These are phyloP conservation scores for Backusella tuberculispora DNA, from an alignment of 192 early-diverging fungal species.

Conservation along the genomic window DNA sequence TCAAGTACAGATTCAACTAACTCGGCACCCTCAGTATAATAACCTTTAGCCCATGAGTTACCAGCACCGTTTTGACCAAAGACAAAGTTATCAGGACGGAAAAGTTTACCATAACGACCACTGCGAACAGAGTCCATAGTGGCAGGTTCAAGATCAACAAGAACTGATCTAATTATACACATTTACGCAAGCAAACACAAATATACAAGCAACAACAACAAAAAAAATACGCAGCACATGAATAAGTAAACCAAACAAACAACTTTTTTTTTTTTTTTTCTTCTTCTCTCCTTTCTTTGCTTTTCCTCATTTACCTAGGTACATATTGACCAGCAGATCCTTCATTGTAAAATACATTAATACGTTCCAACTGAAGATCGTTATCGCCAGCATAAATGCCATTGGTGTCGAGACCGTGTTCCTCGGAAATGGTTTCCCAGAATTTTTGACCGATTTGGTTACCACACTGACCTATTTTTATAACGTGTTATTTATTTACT, in stretches of 20 bases:
- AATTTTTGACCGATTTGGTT: slow-evolving; percentile 79
- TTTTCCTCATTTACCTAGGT: slow-evolving; percentile 45
- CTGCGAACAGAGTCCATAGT: slow-evolving; percentile 67
- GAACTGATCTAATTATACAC: slow-evolving; percentile 50
- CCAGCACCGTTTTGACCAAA: slow-evolving; percentile 78
- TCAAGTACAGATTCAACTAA: slow-evolving; percentile 69
- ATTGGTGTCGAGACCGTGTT: slow-evolving; percentile 74
- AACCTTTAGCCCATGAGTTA: slow-evolving; percentile 94
- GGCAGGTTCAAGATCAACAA: slow-evolving; percentile 81
- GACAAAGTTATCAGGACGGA: slow-evolving; percentile 77
- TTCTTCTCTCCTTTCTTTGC: neutral
- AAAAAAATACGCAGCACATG: neutral
- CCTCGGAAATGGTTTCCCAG: slow-evolving; percentile 85
- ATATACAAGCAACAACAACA: neutral
- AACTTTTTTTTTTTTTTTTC: no score
- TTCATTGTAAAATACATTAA: slow-evolving; percentile 87
- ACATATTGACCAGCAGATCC: slow-evolving; percentile 70
- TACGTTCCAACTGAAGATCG: slow-evolving; percentile 75
- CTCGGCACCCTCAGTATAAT: slow-evolving; percentile 81
- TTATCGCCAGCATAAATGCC: slow-evolving; percentile 66
- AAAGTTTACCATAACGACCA: slow-evolving; percentile 60
- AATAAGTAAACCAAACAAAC: neutral
- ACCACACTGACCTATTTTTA: slow-evolving; percentile 57
- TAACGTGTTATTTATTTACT: neutral
- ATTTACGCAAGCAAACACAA: neutral